Base-by-base conservation (phyloP, 768 basidiomycete genomes). In the Ephemerocybe angulata region DNA sequence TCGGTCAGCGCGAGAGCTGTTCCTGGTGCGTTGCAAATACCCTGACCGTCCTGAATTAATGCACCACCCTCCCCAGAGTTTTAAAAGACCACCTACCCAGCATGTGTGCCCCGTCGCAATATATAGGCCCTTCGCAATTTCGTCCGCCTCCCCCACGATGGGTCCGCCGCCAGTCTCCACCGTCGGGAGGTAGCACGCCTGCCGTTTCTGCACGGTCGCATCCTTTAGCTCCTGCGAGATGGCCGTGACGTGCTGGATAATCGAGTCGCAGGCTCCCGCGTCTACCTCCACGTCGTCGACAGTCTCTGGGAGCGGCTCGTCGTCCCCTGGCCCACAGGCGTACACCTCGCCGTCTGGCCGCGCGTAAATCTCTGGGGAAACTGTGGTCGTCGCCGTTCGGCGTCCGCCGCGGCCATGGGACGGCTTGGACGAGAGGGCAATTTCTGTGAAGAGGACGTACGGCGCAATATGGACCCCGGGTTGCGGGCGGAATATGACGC, bases 391-490 rank as follows among this genome's bases (percentile, higher is more conserved):
- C n/a, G n/a, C n/a, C 24, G 53, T 63, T 19, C 55, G 62, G 31
- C 38, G 56, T 35, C 46, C 54, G 28, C n/a, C n/a, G n/a, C n/a
- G n/a, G n/a, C n/a, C n/a, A n/a, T n/a, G n/a, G n/a, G n/a, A n/a
- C n/a, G 19, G 42, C 43, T 51, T 29, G 65, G 53, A 44, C 15
- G 58, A 66, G 5, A 69, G 57, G 21, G 58, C 59, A 60, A 96
- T 88, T 65, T 87, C 86, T 28, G 92, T 91, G 70, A 94, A 96
- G 51, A 93, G 76, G 33, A 88, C 87, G 63, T 92, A 89, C 2
- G 90, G 87, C 4, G 86, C 74, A 64, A 93, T 78, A 22, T 67
- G 65, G 28, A 71, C 68, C 8, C 64, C 65, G 3, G 76, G 63
- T 19, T 67, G 64, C 0, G 85, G 80, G 13, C 71, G 80, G 58